Base-by-base conservation (phyloP, 2,329 filamentous ascomycete genomes). In the Aspergillus fructus region DNA sequence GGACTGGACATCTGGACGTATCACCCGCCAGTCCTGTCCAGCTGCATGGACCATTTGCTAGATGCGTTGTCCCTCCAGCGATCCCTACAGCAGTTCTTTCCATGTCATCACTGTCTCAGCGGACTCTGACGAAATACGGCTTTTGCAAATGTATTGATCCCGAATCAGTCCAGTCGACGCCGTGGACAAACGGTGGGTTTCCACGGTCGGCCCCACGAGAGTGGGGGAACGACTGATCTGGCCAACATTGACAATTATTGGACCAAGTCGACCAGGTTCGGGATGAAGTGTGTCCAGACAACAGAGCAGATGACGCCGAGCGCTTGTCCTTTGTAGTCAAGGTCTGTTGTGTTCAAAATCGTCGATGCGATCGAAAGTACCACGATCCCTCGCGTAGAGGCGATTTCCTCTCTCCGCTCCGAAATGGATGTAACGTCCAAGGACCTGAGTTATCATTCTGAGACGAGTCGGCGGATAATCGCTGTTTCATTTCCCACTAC, bases 401-500 rank as follows among this genome's bases (percentile, higher is more conserved):
- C 12, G 33, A 33, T 21, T 23, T 47, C 46, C 21, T 21, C 30
- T 21, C 42, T 46, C 30, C 41, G 27, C 13, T 19, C 24, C n/a
- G 37, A 53, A 27, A 21, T 37, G 41, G 41, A 46, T 46, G 51
- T 34, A 24, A 53, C 21, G 11, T 11, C 40, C 33, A 40, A 53
- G 51, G 51, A 40, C 33, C 37, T 13, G 24, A 9, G 19, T 27
- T 33, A 54, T 56, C 50, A 41, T 49, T 53, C 50, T 56, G 58
- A 59, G 54, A 59, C 58, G 47, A 47, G 49, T 54, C 27, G 50
- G 40, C 40, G 46, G 45, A 12, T 47, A 51, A 50, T 33, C 13
- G 23, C 52, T 60, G 62, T 64, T 63, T 64, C 61, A 64, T 58
- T 53, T 51, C 54, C 60, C 39, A 59, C 60, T 43, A 47, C 34